A percentile compares a stretch with the other conserved stretches of the same genome.
Evolutionary conservation across 345 rosid species (phyloP).

Genomic region (Brassica carinata): DNA sequence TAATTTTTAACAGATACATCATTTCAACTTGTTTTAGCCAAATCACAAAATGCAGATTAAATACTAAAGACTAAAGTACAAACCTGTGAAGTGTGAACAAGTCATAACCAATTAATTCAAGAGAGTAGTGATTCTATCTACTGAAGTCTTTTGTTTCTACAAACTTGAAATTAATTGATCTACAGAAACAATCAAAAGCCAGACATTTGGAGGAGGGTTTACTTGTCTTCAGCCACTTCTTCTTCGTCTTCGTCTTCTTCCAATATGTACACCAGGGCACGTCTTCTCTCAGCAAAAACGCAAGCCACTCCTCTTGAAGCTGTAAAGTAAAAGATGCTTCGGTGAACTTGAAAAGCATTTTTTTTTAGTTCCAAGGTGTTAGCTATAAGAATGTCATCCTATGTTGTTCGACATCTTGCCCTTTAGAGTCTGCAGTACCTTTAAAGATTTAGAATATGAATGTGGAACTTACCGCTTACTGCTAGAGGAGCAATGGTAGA

Average conservation of each 20-base stretch:
- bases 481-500: conserved; percentile 68
- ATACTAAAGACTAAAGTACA: not conserved
- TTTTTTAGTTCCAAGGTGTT: not conserved
- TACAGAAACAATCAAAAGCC: conserved; percentile 1
- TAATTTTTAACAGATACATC: too few relatives aligned
- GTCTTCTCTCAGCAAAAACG: conserved; percentile 67
- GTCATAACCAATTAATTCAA: not conserved
- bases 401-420: not conserved
- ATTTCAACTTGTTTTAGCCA: not conserved
- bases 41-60: not conserved
- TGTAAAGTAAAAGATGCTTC: conserved; percentile 23
- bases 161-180: conserved; percentile 4
- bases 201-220: not conserved
- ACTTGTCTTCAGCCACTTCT: conserved; percentile 45
- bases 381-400: not conserved
- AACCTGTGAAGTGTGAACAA: not conserved
- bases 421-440: too few relatives aligned
- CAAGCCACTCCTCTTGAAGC: conserved; percentile 85
- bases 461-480: conserved; percentile 73
- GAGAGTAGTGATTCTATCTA: not conserved
- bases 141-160: not conserved
- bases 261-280: conserved; percentile 65
- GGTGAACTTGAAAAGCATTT: not conserved
- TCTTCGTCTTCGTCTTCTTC: conserved; percentile 83
- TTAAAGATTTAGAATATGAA: too few relatives aligned